A percentile compares a stretch with the other conserved stretches of the same genome.
Evolutionary conservation across 2,329 filamentous ascomycete species (phyloP).

Genomic region (Macrophomina phaseolina): DNA sequence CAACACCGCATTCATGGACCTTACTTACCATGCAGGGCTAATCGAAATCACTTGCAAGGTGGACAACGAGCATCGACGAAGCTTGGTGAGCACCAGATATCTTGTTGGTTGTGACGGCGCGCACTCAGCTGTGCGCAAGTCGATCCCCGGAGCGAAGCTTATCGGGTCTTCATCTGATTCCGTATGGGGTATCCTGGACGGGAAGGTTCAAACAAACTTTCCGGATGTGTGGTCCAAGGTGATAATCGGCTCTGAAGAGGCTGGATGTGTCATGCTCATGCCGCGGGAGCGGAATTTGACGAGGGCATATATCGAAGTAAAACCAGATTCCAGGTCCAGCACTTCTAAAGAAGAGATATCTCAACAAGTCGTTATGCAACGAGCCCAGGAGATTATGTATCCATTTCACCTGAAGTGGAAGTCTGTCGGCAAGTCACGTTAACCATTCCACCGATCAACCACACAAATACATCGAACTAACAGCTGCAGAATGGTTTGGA

Average conservation of each 20-base stretch:
- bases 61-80: slow-evolving; percentile 41
- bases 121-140: slow-evolving; percentile 71
- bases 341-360: slow-evolving; percentile 47
- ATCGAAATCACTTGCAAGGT: slow-evolving; percentile 52
- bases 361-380: slow-evolving; percentile 73
- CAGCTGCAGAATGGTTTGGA: slow-evolving; percentile 55
- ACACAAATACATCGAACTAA: not conserved
- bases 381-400: slow-evolving; percentile 57
- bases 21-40: slow-evolving; percentile 47
- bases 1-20: slow-evolving; percentile 66
- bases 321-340: slow-evolving; percentile 41
- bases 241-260: slow-evolving; percentile 68
- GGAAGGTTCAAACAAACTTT: slow-evolving; percentile 72
- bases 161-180: slow-evolving; percentile 59
- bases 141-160: slow-evolving; percentile 54
- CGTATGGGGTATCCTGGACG: slow-evolving; percentile 75
- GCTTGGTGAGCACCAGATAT: slow-evolving; percentile 63
- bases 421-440: slow-evolving; percentile 39
- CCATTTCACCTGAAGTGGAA: slow-evolving; percentile 54
- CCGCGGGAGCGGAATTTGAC: slow-evolving; percentile 76
- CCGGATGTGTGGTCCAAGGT: slow-evolving; percentile 78
- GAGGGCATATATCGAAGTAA: slow-evolving; percentile 60
- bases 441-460: too few relatives aligned
- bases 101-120: slow-evolving; percentile 76
- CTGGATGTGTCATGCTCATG: slow-evolving; percentile 74